Evolutionary conservation across 345 rosid genomes (phyloP), one percentile per base, ranked within the genome.

Genomic region (Eutrema heterophyllum): DNA sequence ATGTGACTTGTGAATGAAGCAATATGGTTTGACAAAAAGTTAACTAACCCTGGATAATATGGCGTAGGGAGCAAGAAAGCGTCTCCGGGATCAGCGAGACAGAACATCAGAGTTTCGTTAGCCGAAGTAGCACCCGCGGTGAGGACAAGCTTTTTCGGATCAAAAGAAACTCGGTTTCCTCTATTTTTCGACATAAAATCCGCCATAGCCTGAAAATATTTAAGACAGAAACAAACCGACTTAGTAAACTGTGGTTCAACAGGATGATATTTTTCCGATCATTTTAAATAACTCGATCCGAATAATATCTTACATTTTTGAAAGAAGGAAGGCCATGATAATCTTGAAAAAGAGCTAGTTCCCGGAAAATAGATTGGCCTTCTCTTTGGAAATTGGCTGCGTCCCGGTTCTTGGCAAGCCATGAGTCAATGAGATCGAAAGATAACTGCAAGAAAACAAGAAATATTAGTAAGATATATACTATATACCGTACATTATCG

Each of bases 341-440:
- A 57, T 90, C 96, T 79, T 90, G 96, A 70, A 90, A 90, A 27
- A 90, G 91, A 58, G 96, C 96, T n/a, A 90, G 84, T 67, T 90
- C 93, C 54, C 85, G 83, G 57, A 90, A 90, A 11, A 86, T 84
- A 52, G 96, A 86, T 43, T 73, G 82, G 5, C 87, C 91, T 51
- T 84, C 86, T 76, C 80, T 79, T 76, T 81, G 66, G 66, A 88
- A 86, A 32, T 70, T 75, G 7, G 88, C 83, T 16, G 89, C 88
- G 9, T 84, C 93, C 0, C 86, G 91, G 75, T 90, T 86, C 39
- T 84, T 73, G 14, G 74, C 83, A 32, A 88, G 84, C 96, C 96
- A 90, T 27, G 85, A 83, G 59, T 90, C 96, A 13, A 85, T 83
- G 51, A 86, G 64, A 79, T 86, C 91, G 38, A 86, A 86, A 12